phyloP scores from a whole-genome alignment of 2,329 filamentous ascomycete species.

The Ciborinia camelliae region DNA sequence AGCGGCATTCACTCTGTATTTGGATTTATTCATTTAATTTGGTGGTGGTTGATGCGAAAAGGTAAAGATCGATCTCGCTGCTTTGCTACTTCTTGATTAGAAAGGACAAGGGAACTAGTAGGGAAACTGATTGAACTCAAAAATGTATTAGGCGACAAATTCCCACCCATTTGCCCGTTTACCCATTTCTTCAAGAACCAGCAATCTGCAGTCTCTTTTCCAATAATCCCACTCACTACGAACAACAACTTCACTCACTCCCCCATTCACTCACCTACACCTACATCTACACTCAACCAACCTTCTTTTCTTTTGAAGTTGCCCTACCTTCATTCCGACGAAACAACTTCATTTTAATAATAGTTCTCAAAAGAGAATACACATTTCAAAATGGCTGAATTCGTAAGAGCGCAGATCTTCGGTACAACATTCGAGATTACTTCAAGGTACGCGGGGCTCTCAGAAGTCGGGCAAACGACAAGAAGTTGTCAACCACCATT shows the following conservation, averaged over 20 bases:
- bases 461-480: neutral
- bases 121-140: neutral
- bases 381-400: constrained; percentile 81
- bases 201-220: constrained; percentile 8
- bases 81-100: constrained; percentile 1
- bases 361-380: neutral
- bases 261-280: neutral
- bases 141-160: constrained; percentile 9
- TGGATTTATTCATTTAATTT: neutral
- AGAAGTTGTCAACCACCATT: constrained; percentile 20
- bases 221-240: neutral
- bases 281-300: neutral
- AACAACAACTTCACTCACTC: neutral
- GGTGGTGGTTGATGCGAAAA: neutral
- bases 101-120: neutral
- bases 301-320: neutral
- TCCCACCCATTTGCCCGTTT: neutral
- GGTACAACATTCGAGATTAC: constrained; percentile 99
- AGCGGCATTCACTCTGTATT: constrained; percentile 6
- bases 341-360: neutral
- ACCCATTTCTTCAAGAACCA: neutral
- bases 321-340: neutral
- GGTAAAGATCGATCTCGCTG: constrained; percentile 1
- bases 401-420: constrained; percentile 98
- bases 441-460: constrained; percentile 65